Conservation (phyloP, 2,329 filamentous ascomycete genomes). For the Cladosporium sp. region DNA sequence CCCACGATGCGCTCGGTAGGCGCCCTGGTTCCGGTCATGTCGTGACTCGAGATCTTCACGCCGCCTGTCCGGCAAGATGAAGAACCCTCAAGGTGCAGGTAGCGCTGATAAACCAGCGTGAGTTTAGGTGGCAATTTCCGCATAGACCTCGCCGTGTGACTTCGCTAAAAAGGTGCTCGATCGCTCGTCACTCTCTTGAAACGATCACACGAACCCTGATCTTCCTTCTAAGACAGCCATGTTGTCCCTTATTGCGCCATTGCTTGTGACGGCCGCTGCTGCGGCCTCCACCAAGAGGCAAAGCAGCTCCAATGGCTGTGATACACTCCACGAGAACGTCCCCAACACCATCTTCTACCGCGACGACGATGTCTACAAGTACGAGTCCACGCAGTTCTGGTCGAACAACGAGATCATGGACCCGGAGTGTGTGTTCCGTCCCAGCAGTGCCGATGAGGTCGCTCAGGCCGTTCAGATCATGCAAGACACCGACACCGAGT, state of each 20-base stretch:
- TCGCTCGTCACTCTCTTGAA: not conserved
- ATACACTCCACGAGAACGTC: slow-evolving; percentile 1
- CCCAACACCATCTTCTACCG: slow-evolving; percentile 12
- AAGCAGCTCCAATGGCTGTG: slow-evolving; percentile 8
- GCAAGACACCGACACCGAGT: slow-evolving; percentile 10
- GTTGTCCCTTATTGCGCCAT: slow-evolving; percentile 6
- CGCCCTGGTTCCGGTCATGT: not conserved
- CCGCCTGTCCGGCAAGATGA: not conserved
- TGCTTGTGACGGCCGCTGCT: slow-evolving; percentile 2
- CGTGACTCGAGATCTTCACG: slow-evolving; percentile 8
- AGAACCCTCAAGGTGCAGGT: not conserved
- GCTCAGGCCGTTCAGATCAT: slow-evolving; percentile 12
- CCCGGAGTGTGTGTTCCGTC: slow-evolving; percentile 9
- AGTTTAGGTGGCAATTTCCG: slow-evolving; percentile 4
- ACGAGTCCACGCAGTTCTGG: slow-evolving; percentile 8
- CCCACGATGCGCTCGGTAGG: not conserved
- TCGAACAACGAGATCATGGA: slow-evolving; percentile 12
- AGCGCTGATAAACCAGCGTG: not conserved
- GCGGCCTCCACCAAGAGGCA: not conserved
- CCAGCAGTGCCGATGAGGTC: slow-evolving; percentile 8
- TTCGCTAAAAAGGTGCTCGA: slow-evolving; percentile 3
- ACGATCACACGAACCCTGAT: not conserved
- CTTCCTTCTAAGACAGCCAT: not conserved
- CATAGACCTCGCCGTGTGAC: not conserved
- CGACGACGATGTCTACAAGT: slow-evolving; percentile 9